phyloP scores from a whole-genome alignment of 179 eudicot species.

The Gypsophila paniculata region DNA sequence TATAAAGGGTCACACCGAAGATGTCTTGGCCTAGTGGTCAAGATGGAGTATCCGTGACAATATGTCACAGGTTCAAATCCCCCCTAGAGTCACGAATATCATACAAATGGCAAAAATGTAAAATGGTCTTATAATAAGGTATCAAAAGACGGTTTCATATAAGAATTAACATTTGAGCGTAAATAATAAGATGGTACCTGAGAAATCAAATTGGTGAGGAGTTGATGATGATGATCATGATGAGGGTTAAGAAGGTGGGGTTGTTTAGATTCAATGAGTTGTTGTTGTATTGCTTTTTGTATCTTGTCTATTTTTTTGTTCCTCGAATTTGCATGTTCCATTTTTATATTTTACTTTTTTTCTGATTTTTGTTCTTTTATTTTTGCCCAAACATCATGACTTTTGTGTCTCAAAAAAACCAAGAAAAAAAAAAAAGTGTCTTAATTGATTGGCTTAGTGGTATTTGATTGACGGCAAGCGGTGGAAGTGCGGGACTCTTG shows the following conservation, averaged over 20 bases:
- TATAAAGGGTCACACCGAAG: too few relatives aligned
- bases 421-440: too few relatives aligned
- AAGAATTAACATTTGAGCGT: too few relatives aligned
- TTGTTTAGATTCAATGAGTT: constrained; percentile 32
- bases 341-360: neutral
- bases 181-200: constrained; percentile 30
- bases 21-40: too few relatives aligned
- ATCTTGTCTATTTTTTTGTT: constrained; percentile 31
- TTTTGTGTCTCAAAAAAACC: neutral
- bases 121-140: too few relatives aligned
- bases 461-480: neutral
- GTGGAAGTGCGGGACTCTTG: neutral
- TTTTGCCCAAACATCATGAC: neutral
- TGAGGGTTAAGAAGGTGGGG: neutral
- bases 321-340: constrained; percentile 13
- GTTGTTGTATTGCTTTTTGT: constrained; percentile 34
- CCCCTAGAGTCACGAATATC: too few relatives aligned
- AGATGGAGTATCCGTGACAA: too few relatives aligned
- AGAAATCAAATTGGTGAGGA: constrained; percentile 41
- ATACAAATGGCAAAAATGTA: too few relatives aligned
- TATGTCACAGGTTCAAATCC: too few relatives aligned
- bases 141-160: neutral
- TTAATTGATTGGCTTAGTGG: neutral
- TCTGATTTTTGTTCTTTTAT: neutral
- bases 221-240: constrained; percentile 25